A percentile compares a stretch with the other conserved stretches of the same genome.
phyloP scores from a whole-genome alignment of 805 yeast genomes.

The Nakazawaea anatomiae region DNA sequence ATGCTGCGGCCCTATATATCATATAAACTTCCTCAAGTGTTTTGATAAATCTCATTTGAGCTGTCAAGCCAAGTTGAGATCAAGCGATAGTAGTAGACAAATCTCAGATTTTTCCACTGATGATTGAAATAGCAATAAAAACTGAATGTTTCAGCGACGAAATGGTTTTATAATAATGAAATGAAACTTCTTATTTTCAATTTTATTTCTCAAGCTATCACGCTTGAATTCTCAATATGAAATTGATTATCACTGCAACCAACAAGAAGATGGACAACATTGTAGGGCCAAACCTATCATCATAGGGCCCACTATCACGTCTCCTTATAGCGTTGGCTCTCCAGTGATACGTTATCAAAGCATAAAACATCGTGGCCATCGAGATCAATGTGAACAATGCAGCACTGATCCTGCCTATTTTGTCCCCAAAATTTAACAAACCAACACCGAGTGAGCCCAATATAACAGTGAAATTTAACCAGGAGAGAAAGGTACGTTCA shows the following conservation, averaged over 20 bases:
- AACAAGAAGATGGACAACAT: conserved; percentile 90
- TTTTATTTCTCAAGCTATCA: conserved; percentile 14
- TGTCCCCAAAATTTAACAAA: conserved; percentile 91
- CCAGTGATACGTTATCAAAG: conserved; percentile 96
- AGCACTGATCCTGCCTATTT: conserved; percentile 87
- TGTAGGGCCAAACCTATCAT: conserved; percentile 97
- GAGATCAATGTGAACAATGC: conserved; percentile 92
- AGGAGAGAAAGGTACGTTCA: conserved; percentile 95
- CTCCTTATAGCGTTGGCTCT: conserved; percentile 97
- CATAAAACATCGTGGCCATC: conserved; percentile 96
- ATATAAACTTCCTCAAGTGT: too few species aligned
- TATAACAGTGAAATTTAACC: conserved; percentile 98
- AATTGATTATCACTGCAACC: conserved; percentile 91
- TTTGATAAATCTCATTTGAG: too few species aligned
- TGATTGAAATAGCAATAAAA: too few species aligned
- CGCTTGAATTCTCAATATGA: conserved; percentile 71
- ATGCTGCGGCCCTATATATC: too few species aligned
- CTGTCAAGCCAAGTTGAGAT: too few species aligned
- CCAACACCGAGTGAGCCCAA: conserved; percentile 97
- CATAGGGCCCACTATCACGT: conserved; percentile 99
- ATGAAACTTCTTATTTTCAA: background rate
- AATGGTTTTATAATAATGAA: background rate
- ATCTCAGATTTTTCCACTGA: too few species aligned
- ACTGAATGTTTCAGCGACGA: background rate
- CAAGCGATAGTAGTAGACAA: too few species aligned